Conservation (phyloP, 345 rosid genomes). For the Eucalyptus sp. region DNA sequence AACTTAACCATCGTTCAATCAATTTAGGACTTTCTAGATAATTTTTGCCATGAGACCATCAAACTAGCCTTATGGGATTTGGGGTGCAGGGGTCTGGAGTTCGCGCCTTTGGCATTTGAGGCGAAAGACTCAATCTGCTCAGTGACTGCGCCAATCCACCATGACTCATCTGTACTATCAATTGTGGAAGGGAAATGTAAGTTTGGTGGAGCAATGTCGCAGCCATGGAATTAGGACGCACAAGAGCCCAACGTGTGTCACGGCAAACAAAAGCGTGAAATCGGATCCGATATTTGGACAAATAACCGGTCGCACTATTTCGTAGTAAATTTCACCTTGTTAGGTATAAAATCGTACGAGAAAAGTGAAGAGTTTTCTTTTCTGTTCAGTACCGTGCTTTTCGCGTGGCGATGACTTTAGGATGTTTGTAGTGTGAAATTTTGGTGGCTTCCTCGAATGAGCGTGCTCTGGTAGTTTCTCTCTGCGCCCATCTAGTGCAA, state of each 20-base stretch:
- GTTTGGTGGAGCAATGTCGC: neutral
- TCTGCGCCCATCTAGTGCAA: neutral
- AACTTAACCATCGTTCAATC: too few relatives aligned
- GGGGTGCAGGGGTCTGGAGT: neutral
- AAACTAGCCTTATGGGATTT: neutral
- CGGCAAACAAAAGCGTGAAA: neutral
- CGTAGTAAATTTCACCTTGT: neutral
- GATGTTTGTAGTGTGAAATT: neutral
- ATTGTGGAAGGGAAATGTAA: neutral
- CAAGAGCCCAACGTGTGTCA: neutral
- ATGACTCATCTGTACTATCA: neutral
- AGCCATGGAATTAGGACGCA: neutral
- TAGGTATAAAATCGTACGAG: neutral
- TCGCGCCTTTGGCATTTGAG: neutral
- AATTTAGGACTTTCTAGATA: too few relatives aligned
- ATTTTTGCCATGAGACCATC: neutral
- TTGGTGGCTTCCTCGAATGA: neutral
- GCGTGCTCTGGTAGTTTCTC: neutral
- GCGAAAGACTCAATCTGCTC: neutral
- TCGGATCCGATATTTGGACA: neutral
- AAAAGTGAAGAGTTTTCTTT: neutral
- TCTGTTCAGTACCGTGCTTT: neutral
- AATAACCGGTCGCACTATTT: neutral
- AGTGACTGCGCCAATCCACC: neutral
- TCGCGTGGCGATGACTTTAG: neutral